phyloP scores from a whole-genome alignment of 2,329 filamentous ascomycete genomes.

The Pyricularia sp. region DNA sequence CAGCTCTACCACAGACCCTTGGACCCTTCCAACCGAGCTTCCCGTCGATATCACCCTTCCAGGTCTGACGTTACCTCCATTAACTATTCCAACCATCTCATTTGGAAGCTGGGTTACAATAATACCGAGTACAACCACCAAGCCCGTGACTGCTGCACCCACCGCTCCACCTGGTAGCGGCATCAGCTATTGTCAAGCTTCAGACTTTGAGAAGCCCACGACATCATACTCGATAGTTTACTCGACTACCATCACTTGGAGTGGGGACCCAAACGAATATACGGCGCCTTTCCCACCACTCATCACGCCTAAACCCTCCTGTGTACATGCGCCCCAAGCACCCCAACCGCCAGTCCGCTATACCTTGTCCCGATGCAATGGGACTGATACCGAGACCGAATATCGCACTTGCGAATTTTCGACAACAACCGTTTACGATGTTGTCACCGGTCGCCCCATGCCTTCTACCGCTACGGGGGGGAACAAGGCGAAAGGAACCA shows the following conservation, averaged over 20 bases:
- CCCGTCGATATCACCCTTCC: background rate
- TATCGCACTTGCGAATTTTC: constrained; percentile 8
- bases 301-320: constrained; percentile 25
- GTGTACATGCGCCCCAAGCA: constrained; percentile 14
- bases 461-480: constrained; percentile 5
- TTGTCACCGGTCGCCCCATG: background rate
- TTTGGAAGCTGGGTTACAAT: constrained; percentile 3
- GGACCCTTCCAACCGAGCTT: background rate
- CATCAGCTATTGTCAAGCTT: constrained; percentile 13
- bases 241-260: constrained; percentile 40
- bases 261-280: constrained; percentile 34
- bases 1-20: background rate
- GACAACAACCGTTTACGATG: constrained; percentile 1
- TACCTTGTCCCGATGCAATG: constrained; percentile 9
- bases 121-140: background rate
- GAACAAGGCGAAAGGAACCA: background rate
- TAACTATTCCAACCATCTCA: background rate
- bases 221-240: constrained; percentile 35
- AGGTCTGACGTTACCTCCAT: background rate
- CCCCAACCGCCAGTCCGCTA: constrained; percentile 2
- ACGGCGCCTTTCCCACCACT: constrained; percentile 34
- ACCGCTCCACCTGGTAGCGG: background rate
- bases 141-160: background rate
- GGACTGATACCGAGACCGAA: background rate
- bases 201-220: constrained; percentile 9